Base-by-base conservation (phyloP, 2,329 filamentous ascomycete genomes). In the Colletotrichum musae region DNA sequence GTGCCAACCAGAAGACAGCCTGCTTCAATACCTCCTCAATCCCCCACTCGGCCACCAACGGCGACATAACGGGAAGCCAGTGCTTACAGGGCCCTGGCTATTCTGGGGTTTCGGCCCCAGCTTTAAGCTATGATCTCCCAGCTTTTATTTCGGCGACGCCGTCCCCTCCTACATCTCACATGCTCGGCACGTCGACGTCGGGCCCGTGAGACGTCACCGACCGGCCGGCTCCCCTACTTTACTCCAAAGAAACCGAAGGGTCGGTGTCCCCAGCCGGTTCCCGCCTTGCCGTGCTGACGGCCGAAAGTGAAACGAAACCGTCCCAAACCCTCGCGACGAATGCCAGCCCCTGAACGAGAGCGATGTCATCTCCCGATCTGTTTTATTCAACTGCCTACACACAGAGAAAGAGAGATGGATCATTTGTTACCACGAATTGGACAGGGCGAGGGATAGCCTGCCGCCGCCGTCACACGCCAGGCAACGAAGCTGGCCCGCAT, bases 251-350 rank as follows among this genome's bases (percentile, higher is more conserved):
- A 36, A 36, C 7, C 24, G 50, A 32, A 28, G 50, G 3, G 26
- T 52, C 50, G 50, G 50, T 26, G 50, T 28, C 50, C 12, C 15
- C 16, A 36, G 32, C 32, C 32, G 2, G 32, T 18, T 36, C 21
- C 50, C 50, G 50, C 50, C 26, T 26, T 28, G 50, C 50, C 26
- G 24, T 52, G 50, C 50, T 52, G 24, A 52, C 50, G 15, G 24
- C 50, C 50, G 50, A 52, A 32, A 52, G 24, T 52, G 15, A 52
- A 52, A 52, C 50, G 50, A 52, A 52, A 52, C 50, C 5, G 7
- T 6, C 13, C 24, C 21, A 15, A 26, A 51, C 24, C 21, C 41
- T 52, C 21, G 50, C 24, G 50, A 52, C 21, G 15, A 52, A 52
- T 52, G 50, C 50, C 26, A 24, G 28, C 50, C 50, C 50, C 50